Base-by-base conservation (phyloP, 495 filamentous ascomycete genomes). In the Penicillium flavigenum region DNA sequence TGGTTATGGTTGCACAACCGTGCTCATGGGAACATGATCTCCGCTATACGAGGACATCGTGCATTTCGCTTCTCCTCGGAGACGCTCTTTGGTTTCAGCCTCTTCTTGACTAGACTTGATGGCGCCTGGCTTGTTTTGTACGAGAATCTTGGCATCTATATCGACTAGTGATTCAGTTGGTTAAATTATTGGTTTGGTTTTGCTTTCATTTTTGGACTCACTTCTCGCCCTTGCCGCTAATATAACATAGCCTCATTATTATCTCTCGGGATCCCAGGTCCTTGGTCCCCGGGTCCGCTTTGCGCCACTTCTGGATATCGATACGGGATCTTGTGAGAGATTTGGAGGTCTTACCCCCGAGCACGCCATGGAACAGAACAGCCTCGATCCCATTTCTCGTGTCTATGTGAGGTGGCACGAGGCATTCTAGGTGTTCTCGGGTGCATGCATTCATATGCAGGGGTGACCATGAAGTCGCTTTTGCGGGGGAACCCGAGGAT, bases 291-390 rank as follows among this genome's bases (percentile, higher is more conserved):
- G 49, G 26, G 2, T 20, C 51, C 24, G n/a, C 41, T 54, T 52
- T 29, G 19, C n/a, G 22, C 24, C 16, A n/a, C 19, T 16, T 7
- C 39, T 31, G n/a, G 17, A 29, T 32, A 24, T 22, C 5, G 11
- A 42, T 24, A 24, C 17, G 19, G 17, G 20, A 19, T 41, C 22
- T 16, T n/a, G 48, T 8, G n/a, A 7, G 14, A 8, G 48, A 11
- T 27, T 9, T 17, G 34, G 32, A 16, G 34, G 26, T 51, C 48
- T 39, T 16, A 6, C 17, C 12, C 20, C 43, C n/a, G 16, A 55
- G 52, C 43, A 55, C 52, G 52, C 52, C 52, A 55, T 55, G 6
- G 1, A 45, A 7, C 14, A 12, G 38, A 45, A 7, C 14, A 12
- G 38, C 22, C 22, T 53, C 34, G 16, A 20, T 29, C 12, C 9